These are phyloP conservation scores for Pichia sp. DNA, from an alignment of 1,139 yeast species.

Conservation along the genomic window DNA sequence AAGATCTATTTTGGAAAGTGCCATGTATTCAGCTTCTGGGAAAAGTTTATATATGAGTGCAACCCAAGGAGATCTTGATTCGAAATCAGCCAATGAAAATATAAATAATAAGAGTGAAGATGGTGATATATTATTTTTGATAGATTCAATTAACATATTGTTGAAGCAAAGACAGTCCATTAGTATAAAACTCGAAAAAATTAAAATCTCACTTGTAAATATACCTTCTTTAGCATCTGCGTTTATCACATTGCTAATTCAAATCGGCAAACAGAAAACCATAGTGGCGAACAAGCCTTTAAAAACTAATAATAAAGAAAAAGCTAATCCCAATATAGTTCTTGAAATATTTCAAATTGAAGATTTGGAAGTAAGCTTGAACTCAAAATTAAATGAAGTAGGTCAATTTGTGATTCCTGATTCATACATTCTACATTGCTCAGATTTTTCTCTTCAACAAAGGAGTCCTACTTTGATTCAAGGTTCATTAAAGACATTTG, in stretches of 20 bases:
- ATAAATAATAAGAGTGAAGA: slow-evolving; percentile 10
- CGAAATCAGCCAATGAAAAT: slow-evolving; percentile 5
- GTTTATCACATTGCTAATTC: slow-evolving; percentile 18
- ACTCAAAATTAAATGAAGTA: slow-evolving; percentile 37
- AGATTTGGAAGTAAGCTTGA: slow-evolving; percentile 36
- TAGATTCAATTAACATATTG: slow-evolving; percentile 2
- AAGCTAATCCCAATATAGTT: slow-evolving; percentile 8
- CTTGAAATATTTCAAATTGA: slow-evolving; percentile 35
- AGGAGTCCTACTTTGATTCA: slow-evolving; percentile 37
- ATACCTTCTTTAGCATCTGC: slow-evolving; percentile 27
- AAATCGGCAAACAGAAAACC: slow-evolving; percentile 13
- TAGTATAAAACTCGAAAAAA: slow-evolving; percentile 37
- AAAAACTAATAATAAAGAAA: not conserved
- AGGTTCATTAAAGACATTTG: slow-evolving; percentile 42
- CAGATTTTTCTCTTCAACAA: slow-evolving; percentile 37
- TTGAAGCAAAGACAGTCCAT: slow-evolving; percentile 1
- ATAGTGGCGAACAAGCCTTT: not conserved
- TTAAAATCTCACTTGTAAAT: slow-evolving; percentile 40
- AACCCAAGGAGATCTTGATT: slow-evolving; percentile 35
- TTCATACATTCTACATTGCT: slow-evolving; percentile 30
- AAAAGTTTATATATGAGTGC: slow-evolving; percentile 80
- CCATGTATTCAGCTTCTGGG: slow-evolving; percentile 54
- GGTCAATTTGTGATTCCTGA: slow-evolving; percentile 37
- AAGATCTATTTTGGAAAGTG: slow-evolving; percentile 49
- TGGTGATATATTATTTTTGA: not conserved